These are phyloP conservation scores for Plantago coronopus DNA, from an alignment of 305 asterid species.

Conservation along the genomic window DNA sequence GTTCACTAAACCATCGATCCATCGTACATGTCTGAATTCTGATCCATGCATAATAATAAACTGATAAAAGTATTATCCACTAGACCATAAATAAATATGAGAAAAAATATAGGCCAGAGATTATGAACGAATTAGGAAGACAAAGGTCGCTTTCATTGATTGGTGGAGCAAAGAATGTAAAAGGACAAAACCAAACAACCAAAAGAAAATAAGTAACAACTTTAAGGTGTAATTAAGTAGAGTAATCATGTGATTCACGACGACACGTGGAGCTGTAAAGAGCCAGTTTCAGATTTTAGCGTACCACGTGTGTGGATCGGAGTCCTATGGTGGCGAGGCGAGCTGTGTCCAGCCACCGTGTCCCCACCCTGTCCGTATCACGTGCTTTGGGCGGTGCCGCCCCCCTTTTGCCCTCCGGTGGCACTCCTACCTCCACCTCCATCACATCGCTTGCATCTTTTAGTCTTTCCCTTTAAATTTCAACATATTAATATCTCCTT, in stretches of 20 bases:
- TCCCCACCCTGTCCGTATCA: conserved; percentile 13
- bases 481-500: background rate
- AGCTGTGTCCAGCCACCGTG: too few relatives aligned
- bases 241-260: conserved; percentile 6
- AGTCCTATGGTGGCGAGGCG: background rate
- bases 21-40: too few relatives aligned
- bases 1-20: background rate
- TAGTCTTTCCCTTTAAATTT: background rate
- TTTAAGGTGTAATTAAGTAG: conserved; percentile 11
- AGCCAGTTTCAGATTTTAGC: background rate
- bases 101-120: too few relatives aligned
- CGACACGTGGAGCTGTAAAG: conserved; percentile 1
- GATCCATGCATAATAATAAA: background rate
- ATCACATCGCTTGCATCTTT: too few relatives aligned
- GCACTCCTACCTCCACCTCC: too few relatives aligned
- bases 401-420: conserved; percentile 1
- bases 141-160: background rate
- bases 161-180: conserved; percentile 23
- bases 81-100: background rate
- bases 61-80: background rate
- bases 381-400: conserved; percentile 16
- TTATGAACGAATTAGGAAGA: background rate
- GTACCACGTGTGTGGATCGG: background rate
- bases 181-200: too few relatives aligned
- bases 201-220: background rate